A percentile compares a stretch with the other conserved stretches of the same genome.
phyloP scores from a whole-genome alignment of 2,329 filamentous ascomycete species.

The Passalora sequoiae region DNA sequence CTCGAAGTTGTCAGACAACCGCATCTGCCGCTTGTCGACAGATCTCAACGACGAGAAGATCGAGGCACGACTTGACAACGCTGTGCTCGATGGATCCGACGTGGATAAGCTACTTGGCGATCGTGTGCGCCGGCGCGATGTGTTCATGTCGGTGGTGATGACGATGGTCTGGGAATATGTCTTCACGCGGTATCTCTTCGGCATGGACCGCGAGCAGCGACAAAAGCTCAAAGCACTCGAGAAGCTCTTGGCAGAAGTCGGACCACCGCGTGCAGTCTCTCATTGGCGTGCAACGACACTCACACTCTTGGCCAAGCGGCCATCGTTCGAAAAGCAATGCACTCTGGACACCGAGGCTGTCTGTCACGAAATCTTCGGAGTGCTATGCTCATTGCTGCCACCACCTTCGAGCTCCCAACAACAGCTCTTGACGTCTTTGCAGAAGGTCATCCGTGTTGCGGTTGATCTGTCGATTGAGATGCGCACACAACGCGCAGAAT shows the following conservation, averaged over 20 bases:
- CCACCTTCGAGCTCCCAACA: conserved; percentile 75
- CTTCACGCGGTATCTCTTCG: conserved; percentile 95
- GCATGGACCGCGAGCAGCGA: conserved; percentile 95
- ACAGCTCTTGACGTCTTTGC: conserved; percentile 77
- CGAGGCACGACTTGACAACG: conserved; percentile 88
- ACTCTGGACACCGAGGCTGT: conserved; percentile 90
- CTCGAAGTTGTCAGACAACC: conserved; percentile 94
- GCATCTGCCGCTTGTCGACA: conserved; percentile 72
- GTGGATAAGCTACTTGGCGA: conserved; percentile 84
- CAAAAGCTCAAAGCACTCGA: conserved; percentile 96
- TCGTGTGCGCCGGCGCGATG: conserved; percentile 79
- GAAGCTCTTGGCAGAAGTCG: conserved; percentile 83
- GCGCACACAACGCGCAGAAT: conserved; percentile 93
- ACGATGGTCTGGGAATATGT: conserved; percentile 99
- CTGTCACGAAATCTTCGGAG: conserved; percentile 83
- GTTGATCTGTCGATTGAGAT: conserved; percentile 92
- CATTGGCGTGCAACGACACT: conserved; percentile 96
- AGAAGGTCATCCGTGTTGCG: conserved; percentile 80
- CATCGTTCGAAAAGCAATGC: conserved; percentile 75
- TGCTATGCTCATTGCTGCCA: conserved; percentile 76
- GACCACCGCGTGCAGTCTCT: conserved; percentile 80
- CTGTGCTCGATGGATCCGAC: conserved; percentile 88
- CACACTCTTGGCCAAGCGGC: conserved; percentile 75
- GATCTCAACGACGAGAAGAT: conserved; percentile 90
- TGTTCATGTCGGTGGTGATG: conserved; percentile 99